Evolutionary conservation across 202 grass and related monocot genomes (phyloP).

Genomic region (Panicum virgatum): DNA sequence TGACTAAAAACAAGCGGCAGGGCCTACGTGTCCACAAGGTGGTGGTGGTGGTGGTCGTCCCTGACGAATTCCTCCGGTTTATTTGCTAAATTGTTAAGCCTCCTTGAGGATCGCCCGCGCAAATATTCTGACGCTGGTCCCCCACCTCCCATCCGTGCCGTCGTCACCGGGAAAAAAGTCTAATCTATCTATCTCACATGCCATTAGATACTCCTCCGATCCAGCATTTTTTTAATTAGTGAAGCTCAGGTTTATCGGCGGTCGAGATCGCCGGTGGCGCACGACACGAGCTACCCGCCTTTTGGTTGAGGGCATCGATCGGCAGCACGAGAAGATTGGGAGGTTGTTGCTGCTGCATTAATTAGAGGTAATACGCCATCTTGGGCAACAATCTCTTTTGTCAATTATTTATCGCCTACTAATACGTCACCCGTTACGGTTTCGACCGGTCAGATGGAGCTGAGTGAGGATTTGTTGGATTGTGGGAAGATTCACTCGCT

Average conservation of each 20-base stretch:
- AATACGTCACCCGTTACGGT: not conserved
- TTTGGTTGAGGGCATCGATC: slow-evolving; percentile 1
- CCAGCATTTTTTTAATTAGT: not conserved
- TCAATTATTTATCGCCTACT: not conserved
- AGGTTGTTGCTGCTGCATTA: slow-evolving; percentile 2
- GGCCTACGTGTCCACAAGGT: too few species aligned
- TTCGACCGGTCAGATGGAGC: not conserved
- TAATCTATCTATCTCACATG: slow-evolving; percentile 36
- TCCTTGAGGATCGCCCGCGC: slow-evolving; percentile 38
- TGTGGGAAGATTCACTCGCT: not conserved
- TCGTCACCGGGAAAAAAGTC: slow-evolving; percentile 32
- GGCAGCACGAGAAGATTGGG: not conserved
- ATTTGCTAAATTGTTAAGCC: slow-evolving; percentile 25
- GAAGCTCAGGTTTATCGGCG: not conserved
- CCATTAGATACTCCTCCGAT: slow-evolving; percentile 3
- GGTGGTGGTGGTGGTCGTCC: too few species aligned
- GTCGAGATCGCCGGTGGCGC: not conserved
- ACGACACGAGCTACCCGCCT: not conserved
- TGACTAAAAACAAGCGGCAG: slow-evolving; percentile 29
- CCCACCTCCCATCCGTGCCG: not conserved
- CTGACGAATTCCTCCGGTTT: not conserved
- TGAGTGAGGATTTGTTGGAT: too few species aligned
- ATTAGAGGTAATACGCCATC: not conserved
- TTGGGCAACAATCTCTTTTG: not conserved
- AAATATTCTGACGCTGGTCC: slow-evolving; percentile 44